Evolutionary conservation across 208 protist genomes (phyloP), one percentile per base, ranked within the genome.

Genomic region (Acanthamoeba rhysodes): DNA sequence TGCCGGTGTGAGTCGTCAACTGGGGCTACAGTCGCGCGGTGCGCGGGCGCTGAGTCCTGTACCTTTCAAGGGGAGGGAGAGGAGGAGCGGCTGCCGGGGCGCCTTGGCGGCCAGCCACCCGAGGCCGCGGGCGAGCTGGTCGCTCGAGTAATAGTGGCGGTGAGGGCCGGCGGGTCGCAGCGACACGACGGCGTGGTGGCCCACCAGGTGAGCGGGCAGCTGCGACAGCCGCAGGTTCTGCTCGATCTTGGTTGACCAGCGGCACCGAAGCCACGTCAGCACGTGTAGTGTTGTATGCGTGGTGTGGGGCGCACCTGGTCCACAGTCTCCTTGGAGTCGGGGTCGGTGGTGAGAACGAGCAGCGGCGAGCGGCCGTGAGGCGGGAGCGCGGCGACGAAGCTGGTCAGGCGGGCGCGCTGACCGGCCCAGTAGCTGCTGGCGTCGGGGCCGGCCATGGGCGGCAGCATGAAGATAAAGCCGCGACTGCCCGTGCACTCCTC

Each of bases 401-500:
- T 34, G 22, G 34, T 12, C 72, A 80, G 22, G 8, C 72, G 72
- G 41, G 72, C 22, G 14, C 74, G 34, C 45, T 84, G 74, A 12
- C 24, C 27, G 74, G 34, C 41, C 41, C 74, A 55, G 74, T 84
- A 84, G 41, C 8, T 16, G 34, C 37, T 32, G 74, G 4, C 41
- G 74, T 53, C 45, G 22, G 22, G n/a, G 22, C 74, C 24, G 41
- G 37, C 29, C n/a, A 72, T 37, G 66, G 74, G 74, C 45, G 74
- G 22, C 34, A 84, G 14, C 74, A 84, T 10, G 45, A 84, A 84
- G 8, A 53, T 27, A 2, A 84, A n/a, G 41, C 22, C 74, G 9
- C 74, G 74, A 27, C 37, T 50, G 74, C 74, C 74, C 34, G 20
- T 84, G 45, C 34, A 84, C 37, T 84, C 74, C 37, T 84, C 74